Evolutionary conservation across 2,329 filamentous ascomycete species (phyloP), one percentile per base, ranked within the genome.

Genomic region (Purpureocillium takamizusanense): DNA sequence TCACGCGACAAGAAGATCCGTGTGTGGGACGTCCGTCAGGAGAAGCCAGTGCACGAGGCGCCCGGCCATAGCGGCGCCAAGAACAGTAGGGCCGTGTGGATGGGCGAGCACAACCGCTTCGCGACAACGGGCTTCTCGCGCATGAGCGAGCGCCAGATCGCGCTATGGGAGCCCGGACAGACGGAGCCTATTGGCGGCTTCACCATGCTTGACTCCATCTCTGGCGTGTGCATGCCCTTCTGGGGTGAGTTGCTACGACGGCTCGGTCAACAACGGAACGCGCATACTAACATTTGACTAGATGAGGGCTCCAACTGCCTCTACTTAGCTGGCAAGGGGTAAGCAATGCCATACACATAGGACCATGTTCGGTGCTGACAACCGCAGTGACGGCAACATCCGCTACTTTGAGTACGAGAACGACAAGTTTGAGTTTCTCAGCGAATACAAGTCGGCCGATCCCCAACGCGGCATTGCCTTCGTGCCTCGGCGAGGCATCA

Each of bases 371-470:
- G 10, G 8, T 17, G 12, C 41, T 51, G 28, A 51, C 49, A 16
- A 46, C 10, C 23, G 13, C 45, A 92, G 86, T 63, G 92, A 98
- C 58, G 92, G 92, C 55, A 98, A 98, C 65, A 98, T 98, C 57
- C 89, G 92, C 47, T 98, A 98, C 73, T 98, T 86, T 61, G 92
- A 98, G 65, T 94, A 94, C 56, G 86, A 94, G 59, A 94, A 97
- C 65, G 90, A 97, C 72, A 95, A 95, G 65, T 95, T 98, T 58
- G 90, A 98, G 65, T 95, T 86, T 63, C 70, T 98, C 39, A 94
- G 88, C 46, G 90, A 97, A 61, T 92, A 97, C 74, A 95, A 95
- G 66, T 97, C 92, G n/a, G 70, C 73, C 30, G 92, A 98, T 48
- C 90, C 92, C 25, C 92, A 98, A 67, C 80, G 92, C 57, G 92